A percentile compares a stretch with the other conserved stretches of the same genome.
Conservation (phyloP, 2,329 filamentous ascomycete genomes). For the Tympanopsis confertula region DNA sequence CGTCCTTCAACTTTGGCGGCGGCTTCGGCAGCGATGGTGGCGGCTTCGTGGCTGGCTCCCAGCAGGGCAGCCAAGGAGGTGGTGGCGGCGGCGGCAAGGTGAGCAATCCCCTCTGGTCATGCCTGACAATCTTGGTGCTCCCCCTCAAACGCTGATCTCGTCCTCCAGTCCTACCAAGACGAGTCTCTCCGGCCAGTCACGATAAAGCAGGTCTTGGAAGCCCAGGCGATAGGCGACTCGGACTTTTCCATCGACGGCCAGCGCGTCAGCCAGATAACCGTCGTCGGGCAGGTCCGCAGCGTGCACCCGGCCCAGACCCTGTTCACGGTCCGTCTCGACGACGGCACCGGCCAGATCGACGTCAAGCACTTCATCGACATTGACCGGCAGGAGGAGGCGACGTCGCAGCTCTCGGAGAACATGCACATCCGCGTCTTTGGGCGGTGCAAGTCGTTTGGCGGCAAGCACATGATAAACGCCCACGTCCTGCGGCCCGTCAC, state of each 20-base stretch:
- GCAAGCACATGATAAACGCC: constrained; percentile 70
- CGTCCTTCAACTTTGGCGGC: constrained; percentile 33
- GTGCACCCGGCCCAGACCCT: constrained; percentile 78
- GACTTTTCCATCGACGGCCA: constrained; percentile 75
- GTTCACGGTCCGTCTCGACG: constrained; percentile 84
- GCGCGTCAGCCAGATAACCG: constrained; percentile 65
- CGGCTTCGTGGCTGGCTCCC: constrained; percentile 49
- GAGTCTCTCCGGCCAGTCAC: constrained; percentile 88
- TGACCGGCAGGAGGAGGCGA: constrained; percentile 36
- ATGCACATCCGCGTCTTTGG: constrained; percentile 80
- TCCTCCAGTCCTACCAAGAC: constrained; percentile 49
- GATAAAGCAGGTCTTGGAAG: constrained; percentile 85
- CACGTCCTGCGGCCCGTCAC: constrained; percentile 69
- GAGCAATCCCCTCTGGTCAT: constrained; percentile 5
- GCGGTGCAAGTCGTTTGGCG: constrained; percentile 70
- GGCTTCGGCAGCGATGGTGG: constrained; percentile 48
- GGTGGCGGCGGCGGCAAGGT: constrained; percentile 32
- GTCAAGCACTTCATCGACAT: constrained; percentile 77
- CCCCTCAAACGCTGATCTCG: constrained; percentile 2
- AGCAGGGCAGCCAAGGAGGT: constrained; percentile 41
- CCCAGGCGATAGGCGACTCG: constrained; percentile 62
- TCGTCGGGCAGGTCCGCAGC: constrained; percentile 83
- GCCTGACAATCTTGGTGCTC: not conserved
- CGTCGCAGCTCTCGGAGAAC: constrained; percentile 51
- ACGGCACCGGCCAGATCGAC: constrained; percentile 86